These are phyloP conservation scores for Patellaria atrata DNA, from an alignment of 495 filamentous ascomycete species.

Conservation along the genomic window DNA sequence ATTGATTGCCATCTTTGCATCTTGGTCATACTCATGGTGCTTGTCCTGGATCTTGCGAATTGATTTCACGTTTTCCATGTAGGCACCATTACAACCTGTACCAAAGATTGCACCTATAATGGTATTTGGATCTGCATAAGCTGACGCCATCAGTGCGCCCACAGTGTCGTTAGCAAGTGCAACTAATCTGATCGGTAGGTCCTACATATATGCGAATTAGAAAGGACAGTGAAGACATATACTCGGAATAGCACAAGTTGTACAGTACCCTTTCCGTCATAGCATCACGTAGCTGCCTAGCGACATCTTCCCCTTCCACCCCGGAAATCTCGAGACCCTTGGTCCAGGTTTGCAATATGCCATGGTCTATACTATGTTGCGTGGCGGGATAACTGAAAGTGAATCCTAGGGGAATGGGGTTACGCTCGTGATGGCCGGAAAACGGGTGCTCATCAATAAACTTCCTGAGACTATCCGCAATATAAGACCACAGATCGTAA, in stretches of 20 bases:
- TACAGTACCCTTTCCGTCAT: constrained; percentile 7
- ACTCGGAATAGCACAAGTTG: not conserved
- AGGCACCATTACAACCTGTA: constrained; percentile 12
- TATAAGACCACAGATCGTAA: constrained; percentile 6
- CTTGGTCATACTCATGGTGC: not conserved
- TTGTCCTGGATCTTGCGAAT: constrained; percentile 6
- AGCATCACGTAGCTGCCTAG: constrained; percentile 6
- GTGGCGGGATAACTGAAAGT: constrained; percentile 11
- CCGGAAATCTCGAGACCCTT: constrained; percentile 11
- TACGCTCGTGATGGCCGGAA: not conserved
- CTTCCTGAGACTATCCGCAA: constrained; percentile 1
- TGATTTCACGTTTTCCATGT: constrained; percentile 11
- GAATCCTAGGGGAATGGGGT: constrained; percentile 11
- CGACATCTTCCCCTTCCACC: constrained; percentile 11
- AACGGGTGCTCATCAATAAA: constrained; percentile 5
- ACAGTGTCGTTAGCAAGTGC: constrained; percentile 12
- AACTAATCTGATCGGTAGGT: constrained; percentile 8
- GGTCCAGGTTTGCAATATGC: constrained; percentile 11
- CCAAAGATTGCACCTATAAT: constrained; percentile 13
- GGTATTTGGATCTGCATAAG: constrained; percentile 11
- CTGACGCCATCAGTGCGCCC: constrained; percentile 13
- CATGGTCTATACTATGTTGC: constrained; percentile 13
- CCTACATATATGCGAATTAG: constrained; percentile 1
- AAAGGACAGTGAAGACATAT: too few relatives aligned
- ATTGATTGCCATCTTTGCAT: constrained; percentile 14